These are phyloP conservation scores for Globisporangium middletonii DNA, from an alignment of 352 stramenopile genomes.

Conservation along the genomic window DNA sequence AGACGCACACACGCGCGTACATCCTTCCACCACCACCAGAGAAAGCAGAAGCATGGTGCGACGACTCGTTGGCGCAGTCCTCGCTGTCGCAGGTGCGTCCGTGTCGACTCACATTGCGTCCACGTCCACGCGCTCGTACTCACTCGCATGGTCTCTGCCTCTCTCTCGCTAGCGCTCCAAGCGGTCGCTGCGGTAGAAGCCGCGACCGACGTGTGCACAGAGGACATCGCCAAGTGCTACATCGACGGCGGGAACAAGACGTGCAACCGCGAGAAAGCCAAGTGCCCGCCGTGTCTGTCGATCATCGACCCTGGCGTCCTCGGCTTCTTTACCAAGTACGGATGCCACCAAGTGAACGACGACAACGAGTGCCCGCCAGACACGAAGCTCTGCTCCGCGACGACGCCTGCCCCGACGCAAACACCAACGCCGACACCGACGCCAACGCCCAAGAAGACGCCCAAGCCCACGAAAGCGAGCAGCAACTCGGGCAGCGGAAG, in stretches of 20 bases:
- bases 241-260: slow-evolving; percentile 39
- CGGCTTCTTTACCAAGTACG: slow-evolving; percentile 28
- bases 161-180: slow-evolving; percentile 1
- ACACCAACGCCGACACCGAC: slow-evolving; percentile 15
- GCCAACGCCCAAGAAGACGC: slow-evolving; percentile 19
- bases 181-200: slow-evolving; percentile 1
- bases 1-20: too few relatives aligned
- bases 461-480: slow-evolving; percentile 10
- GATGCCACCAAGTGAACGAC: slow-evolving; percentile 34
- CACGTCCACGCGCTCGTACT: neutral
- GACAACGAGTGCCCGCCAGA: slow-evolving; percentile 28
- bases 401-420: neutral
- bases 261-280: slow-evolving; percentile 34
- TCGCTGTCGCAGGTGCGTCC: slow-evolving; percentile 9
- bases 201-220: slow-evolving; percentile 21
- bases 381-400: slow-evolving; percentile 29
- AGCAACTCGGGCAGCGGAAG: slow-evolving; percentile 17
- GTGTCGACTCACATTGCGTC: neutral
- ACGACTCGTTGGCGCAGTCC: slow-evolving; percentile 1
- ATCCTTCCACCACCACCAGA: neutral
- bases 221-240: slow-evolving; percentile 28
- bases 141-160: neutral
- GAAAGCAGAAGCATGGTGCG: slow-evolving; percentile 4
- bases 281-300: slow-evolving; percentile 38
- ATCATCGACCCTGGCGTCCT: slow-evolving; percentile 19